phyloP scores from a whole-genome alignment of 129 eudicot genomes.

The Flaveria ramosissima region DNA sequence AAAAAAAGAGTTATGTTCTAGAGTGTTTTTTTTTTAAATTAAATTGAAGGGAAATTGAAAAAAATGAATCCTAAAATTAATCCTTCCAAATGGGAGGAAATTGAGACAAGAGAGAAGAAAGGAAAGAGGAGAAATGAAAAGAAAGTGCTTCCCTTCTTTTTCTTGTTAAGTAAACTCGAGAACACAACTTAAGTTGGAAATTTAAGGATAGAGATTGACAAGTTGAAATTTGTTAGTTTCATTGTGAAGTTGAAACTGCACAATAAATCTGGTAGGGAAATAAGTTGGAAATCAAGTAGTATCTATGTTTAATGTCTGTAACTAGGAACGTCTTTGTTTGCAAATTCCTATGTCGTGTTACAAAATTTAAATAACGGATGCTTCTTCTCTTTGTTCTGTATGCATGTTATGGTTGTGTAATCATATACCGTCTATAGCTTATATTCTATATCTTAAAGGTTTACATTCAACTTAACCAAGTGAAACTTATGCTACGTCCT shows the following conservation, averaged over 20 bases:
- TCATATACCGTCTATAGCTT: not conserved
- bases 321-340: no score
- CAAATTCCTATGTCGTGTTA: not conserved
- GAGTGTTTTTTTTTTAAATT: no score
- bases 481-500: not conserved
- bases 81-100: no score
- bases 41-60: no score
- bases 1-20: no score
- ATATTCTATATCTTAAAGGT: not conserved
- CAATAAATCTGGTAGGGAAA: not conserved
- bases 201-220: no score
- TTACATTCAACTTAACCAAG: not conserved
- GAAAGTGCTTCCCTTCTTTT: no score
- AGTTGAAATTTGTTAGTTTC: not conserved
- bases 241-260: not conserved
- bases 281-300: not conserved
- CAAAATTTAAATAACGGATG: not conserved
- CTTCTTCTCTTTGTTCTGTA: not conserved
- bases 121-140: no score
- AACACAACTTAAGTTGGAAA: no score
- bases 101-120: no score
- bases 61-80: no score
- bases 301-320: not conserved
- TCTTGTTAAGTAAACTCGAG: no score
- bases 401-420: not conserved